Conservation (phyloP, 1,284 basidiomycete species). For the Albatrellus sp. region DNA sequence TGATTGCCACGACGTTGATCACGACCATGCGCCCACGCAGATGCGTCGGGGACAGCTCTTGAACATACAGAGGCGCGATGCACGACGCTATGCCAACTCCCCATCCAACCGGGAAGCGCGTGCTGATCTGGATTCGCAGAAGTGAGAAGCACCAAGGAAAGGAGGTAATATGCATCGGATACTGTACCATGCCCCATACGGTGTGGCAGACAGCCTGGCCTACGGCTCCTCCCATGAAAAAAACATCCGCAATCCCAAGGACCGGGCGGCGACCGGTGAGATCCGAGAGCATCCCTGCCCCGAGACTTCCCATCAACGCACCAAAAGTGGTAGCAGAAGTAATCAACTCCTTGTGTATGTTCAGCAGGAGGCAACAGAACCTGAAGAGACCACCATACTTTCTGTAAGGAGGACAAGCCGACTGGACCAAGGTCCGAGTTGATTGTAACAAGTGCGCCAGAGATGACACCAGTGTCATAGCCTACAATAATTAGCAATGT, state of each 20-base stretch:
- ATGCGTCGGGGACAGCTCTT: conserved; percentile 69
- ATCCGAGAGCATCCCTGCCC: conserved; percentile 61
- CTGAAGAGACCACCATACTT: conserved; percentile 26
- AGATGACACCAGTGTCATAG: conserved; percentile 74
- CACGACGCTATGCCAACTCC: conserved; percentile 67
- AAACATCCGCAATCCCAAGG: conserved; percentile 57
- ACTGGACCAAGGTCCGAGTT: conserved; percentile 53
- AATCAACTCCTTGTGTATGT: conserved; percentile 50
- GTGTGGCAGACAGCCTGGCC: conserved; percentile 54
- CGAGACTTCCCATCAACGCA: conserved; percentile 63
- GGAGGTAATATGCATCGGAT: not conserved
- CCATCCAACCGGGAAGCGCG: conserved; percentile 64
- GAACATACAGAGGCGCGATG: conserved; percentile 73
- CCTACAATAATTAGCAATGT: conserved; percentile 28
- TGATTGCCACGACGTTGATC: conserved; percentile 52
- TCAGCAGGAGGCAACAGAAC: not conserved
- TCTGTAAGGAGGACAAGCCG: conserved; percentile 49
- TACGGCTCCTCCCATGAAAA: conserved; percentile 69
- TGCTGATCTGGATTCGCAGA: conserved; percentile 38
- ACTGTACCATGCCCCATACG: conserved; percentile 61
- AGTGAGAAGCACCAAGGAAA: not conserved
- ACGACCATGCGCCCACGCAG: conserved; percentile 70
- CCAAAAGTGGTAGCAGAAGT: conserved; percentile 74
- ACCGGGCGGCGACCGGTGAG: conserved; percentile 60
- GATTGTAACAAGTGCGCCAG: conserved; percentile 66